phyloP scores from a whole-genome alignment of 2,329 filamentous ascomycete genomes.

The Xylariaceae sp. region DNA sequence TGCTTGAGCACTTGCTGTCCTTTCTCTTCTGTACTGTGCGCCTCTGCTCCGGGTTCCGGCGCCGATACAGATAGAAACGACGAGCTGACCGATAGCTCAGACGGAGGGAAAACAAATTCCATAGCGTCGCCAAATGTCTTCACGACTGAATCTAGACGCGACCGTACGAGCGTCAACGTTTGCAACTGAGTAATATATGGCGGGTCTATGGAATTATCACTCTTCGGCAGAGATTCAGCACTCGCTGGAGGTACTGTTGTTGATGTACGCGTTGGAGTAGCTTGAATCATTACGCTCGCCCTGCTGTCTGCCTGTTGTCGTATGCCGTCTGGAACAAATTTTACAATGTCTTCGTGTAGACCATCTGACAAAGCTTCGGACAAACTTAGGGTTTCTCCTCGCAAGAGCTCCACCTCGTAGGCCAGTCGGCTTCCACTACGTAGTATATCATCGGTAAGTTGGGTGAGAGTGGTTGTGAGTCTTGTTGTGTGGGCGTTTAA shows the following conservation, averaged over 20 bases:
- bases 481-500: conserved; percentile 87
- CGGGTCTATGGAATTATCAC: conserved; percentile 43
- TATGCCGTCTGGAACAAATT: conserved; percentile 66
- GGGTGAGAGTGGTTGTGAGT: conserved; percentile 78
- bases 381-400: conserved; percentile 84
- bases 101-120: conserved; percentile 91
- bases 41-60: conserved; percentile 67
- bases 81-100: conserved; percentile 79
- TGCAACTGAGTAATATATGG: conserved; percentile 77
- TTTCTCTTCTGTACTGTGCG: conserved; percentile 78
- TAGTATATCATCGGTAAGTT: conserved; percentile 92
- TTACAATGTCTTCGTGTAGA: conserved; percentile 70
- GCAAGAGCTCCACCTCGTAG: conserved; percentile 90
- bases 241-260: conserved; percentile 18
- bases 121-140: conserved; percentile 93
- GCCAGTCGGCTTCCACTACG: conserved; percentile 84
- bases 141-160: conserved; percentile 86
- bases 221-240: conserved; percentile 26
- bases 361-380: conserved; percentile 76
- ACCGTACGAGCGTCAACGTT: conserved; percentile 78
- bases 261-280: conserved; percentile 27
- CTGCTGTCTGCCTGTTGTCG: conserved; percentile 37
- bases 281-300: conserved; percentile 14
- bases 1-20: conserved; percentile 78
- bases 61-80: conserved; percentile 90